phyloP scores from a whole-genome alignment of 2,329 filamentous ascomycete species.

The Akanthomyces uredinophilus region DNA sequence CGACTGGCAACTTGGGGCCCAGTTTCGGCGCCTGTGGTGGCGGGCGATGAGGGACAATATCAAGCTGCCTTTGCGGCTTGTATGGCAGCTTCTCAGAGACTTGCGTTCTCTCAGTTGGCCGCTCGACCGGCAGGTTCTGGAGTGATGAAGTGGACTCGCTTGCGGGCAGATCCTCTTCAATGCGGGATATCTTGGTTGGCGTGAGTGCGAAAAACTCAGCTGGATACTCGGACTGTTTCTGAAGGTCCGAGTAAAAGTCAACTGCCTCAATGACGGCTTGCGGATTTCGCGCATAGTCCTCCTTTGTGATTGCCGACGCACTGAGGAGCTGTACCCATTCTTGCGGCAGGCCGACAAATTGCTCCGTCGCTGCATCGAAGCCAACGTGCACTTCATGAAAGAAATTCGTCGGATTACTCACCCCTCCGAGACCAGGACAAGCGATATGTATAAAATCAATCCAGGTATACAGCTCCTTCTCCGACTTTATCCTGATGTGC shows the following conservation, averaged over 20 bases:
- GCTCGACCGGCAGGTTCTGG: not conserved
- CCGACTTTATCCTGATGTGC: constrained; percentile 79
- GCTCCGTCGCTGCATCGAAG: constrained; percentile 82
- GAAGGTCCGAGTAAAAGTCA: constrained; percentile 11
- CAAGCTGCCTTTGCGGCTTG: not conserved
- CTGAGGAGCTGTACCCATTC: constrained; percentile 26
- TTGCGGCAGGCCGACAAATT: constrained; percentile 40
- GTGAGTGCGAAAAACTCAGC: constrained; percentile 1
- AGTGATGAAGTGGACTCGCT: not conserved
- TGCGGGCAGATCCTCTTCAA: not conserved
- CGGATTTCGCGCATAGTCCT: constrained; percentile 13
- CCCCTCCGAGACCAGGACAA: constrained; percentile 86
- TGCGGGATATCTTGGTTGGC: constrained; percentile 2
- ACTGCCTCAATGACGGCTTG: constrained; percentile 14
- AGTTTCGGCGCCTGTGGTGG: constrained; percentile 5
- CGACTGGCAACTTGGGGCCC: not conserved
- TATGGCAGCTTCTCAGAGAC: not conserved
- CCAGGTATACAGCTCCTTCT: constrained; percentile 91
- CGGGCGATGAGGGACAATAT: not conserved
- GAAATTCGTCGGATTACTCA: constrained; percentile 92
- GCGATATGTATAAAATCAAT: constrained; percentile 90
- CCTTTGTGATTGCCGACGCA: constrained; percentile 24
- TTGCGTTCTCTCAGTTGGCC: not conserved
- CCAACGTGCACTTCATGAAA: constrained; percentile 87
- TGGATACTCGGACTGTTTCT: constrained; percentile 3